A percentile compares a stretch with the other conserved stretches of the same genome.
These are phyloP conservation scores for Trichoderma oligosporum DNA, from an alignment of 2,329 filamentous ascomycete species.

Conservation along the genomic window DNA sequence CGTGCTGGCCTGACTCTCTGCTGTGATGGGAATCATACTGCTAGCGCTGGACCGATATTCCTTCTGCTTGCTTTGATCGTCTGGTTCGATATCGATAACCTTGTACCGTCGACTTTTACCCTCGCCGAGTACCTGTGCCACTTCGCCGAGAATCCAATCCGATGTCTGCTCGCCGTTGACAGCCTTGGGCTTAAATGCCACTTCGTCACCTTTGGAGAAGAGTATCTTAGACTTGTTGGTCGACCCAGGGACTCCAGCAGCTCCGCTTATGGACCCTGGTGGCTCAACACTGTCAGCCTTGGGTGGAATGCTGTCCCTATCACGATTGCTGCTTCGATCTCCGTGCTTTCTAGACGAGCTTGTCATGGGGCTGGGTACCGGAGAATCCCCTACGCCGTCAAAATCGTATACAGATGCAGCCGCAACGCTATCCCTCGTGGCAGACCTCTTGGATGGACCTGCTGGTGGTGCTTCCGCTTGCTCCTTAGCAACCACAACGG, in stretches of 20 bases:
- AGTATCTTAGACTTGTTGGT: conserved; percentile 48
- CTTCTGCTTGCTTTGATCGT: conserved; percentile 62
- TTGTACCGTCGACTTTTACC: conserved; percentile 75
- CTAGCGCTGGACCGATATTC: conserved; percentile 69
- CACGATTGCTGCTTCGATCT: conserved; percentile 37
- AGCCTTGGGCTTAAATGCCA: conserved; percentile 61
- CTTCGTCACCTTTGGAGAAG: conserved; percentile 60
- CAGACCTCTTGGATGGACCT: conserved; percentile 30
- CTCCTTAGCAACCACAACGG: conserved; percentile 43
- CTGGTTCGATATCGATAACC: conserved; percentile 75
- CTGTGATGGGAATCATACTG: conserved; percentile 73
- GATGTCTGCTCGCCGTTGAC: conserved; percentile 43
- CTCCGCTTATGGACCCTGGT: conserved; percentile 40
- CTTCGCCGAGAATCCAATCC: conserved; percentile 74
- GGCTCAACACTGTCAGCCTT: conserved; percentile 57
- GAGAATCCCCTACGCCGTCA: conserved; percentile 43
- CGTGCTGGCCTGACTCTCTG: conserved; percentile 44
- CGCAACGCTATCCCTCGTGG: conserved; percentile 24
- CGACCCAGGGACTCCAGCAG: conserved; percentile 24
- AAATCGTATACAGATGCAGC: conserved; percentile 43
- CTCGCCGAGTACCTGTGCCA: conserved; percentile 70
- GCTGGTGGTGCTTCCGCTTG: conserved; percentile 34
- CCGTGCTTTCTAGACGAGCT: conserved; percentile 36
- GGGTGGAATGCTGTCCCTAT: conserved; percentile 52
- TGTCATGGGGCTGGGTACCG: conserved; percentile 43